A percentile compares a stretch with the other conserved stretches of the same genome.
Conservation (phyloP, 2,329 filamentous ascomycete genomes). For the Didymella pinodella region DNA sequence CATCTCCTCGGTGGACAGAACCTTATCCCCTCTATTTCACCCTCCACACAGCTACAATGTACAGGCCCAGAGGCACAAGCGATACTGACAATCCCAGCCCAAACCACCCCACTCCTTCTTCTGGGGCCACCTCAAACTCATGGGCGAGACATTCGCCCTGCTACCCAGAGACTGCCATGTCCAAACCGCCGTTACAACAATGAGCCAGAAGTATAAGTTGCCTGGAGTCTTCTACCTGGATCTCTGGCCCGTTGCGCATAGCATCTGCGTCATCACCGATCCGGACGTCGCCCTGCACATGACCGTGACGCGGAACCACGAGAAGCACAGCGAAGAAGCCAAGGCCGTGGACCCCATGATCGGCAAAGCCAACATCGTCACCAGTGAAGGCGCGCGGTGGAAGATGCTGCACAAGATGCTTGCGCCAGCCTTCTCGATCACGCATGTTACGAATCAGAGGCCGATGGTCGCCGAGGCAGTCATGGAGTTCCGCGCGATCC, state of each 20-base stretch:
- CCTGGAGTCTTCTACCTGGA: conserved; percentile 55
- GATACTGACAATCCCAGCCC: conserved; percentile 35
- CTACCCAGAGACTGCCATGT: conserved; percentile 49
- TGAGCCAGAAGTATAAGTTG: conserved; percentile 49
- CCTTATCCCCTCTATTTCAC: neutral
- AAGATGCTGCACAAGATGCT: conserved; percentile 48
- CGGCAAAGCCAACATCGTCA: conserved; percentile 41
- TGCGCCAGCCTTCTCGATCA: conserved; percentile 47
- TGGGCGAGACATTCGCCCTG: conserved; percentile 46
- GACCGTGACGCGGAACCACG: conserved; percentile 44
- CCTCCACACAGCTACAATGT: neutral
- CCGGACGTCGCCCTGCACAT: conserved; percentile 52
- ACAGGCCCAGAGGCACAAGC: neutral
- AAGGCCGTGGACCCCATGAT: conserved; percentile 37
- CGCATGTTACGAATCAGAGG: conserved; percentile 42
- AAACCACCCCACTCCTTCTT: conserved; percentile 53
- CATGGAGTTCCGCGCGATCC: conserved; percentile 39
- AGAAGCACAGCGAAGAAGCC: conserved; percentile 40
- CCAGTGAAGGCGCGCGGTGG: conserved; percentile 44
- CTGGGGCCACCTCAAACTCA: conserved; percentile 52
- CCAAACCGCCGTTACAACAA: conserved; percentile 45
- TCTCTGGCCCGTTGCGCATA: conserved; percentile 52
- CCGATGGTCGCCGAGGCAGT: conserved; percentile 45
- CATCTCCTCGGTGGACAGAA: neutral
- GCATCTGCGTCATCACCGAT: conserved; percentile 47